A percentile compares a stretch with the other conserved stretches of the same genome.
phyloP scores from a whole-genome alignment of 345 rosid genomes.

The Arabidopsis suecica region DNA sequence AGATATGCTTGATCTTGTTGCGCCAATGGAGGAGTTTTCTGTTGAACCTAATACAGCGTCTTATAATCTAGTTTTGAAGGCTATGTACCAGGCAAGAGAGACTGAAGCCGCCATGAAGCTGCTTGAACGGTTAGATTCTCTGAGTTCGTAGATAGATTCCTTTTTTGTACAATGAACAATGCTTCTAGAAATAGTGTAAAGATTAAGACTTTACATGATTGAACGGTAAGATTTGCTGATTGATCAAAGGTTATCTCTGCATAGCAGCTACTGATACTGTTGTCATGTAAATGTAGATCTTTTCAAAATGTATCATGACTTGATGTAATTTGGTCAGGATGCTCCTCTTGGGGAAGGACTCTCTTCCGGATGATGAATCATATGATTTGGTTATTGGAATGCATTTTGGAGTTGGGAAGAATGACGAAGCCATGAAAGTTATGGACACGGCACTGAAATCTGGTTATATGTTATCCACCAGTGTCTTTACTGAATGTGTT shows the following conservation, averaged over 20 bases:
- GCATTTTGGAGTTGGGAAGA: slow-evolving; percentile 49
- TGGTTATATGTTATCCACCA: slow-evolving; percentile 62
- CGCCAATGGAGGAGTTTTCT: slow-evolving; percentile 68
- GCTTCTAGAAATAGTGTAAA: not conserved
- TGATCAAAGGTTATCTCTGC: not conserved
- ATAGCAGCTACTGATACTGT: not conserved
- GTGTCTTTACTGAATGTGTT: slow-evolving; percentile 62
- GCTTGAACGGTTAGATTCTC: slow-evolving; percentile 66
- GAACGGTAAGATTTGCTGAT: slow-evolving; percentile 1
- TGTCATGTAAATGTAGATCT: not conserved
- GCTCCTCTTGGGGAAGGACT: slow-evolving; percentile 72
- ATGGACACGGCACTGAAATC: slow-evolving; percentile 65
- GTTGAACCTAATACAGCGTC: slow-evolving; percentile 78
- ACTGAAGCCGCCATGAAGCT: slow-evolving; percentile 74
- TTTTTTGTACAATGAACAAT: not conserved
- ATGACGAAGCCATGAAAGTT: slow-evolving; percentile 73
- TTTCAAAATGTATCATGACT: slow-evolving; percentile 11
- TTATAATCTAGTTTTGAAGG: slow-evolving; percentile 76
- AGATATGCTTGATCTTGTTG: slow-evolving; percentile 75
- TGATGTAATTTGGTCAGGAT: slow-evolving; percentile 62
- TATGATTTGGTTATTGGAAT: slow-evolving; percentile 71
- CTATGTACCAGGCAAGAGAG: slow-evolving; percentile 71
- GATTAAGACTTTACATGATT: slow-evolving; percentile 1
- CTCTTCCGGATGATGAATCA: slow-evolving; percentile 85
- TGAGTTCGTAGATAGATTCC: slow-evolving; percentile 5